phyloP scores from a whole-genome alignment of 345 rosid genomes.

The Eucalyptus marginata region DNA sequence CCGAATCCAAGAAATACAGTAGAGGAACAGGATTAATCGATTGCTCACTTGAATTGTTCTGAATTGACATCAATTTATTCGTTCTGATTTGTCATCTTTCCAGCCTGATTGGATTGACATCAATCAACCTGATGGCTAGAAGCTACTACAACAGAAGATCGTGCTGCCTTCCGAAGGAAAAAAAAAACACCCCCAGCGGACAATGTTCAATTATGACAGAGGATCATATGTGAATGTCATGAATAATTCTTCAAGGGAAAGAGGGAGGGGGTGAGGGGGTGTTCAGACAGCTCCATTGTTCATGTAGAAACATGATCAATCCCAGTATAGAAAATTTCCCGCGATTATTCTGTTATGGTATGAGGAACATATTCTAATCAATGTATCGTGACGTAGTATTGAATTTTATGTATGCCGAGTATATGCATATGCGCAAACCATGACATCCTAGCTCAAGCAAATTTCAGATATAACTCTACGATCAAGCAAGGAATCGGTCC shows the following conservation, averaged over 20 bases:
- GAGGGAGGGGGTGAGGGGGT: rapidly evolving
- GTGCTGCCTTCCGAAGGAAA: background rate
- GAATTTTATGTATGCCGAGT: background rate
- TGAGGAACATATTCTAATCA: background rate
- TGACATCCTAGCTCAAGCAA: background rate
- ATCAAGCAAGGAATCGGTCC: background rate
- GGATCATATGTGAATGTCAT: background rate
- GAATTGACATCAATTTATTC: background rate
- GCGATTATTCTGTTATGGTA: background rate
- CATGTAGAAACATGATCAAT: background rate
- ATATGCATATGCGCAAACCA: too few relatives aligned
- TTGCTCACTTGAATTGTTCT: background rate
- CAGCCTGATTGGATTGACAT: background rate
- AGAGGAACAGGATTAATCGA: background rate
- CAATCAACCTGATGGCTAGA: background rate
- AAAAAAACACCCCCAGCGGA: background rate
- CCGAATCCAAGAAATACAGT: background rate
- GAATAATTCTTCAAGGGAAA: background rate
- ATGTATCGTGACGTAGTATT: background rate
- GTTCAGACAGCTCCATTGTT: background rate
- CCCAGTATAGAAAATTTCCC: background rate
- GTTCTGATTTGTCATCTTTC: background rate
- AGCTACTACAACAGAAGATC: background rate
- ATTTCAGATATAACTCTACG: background rate
- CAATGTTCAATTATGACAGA: background rate